phyloP scores from a whole-genome alignment of 768 basidiomycete species.

The Hygrocybe coccinea region DNA sequence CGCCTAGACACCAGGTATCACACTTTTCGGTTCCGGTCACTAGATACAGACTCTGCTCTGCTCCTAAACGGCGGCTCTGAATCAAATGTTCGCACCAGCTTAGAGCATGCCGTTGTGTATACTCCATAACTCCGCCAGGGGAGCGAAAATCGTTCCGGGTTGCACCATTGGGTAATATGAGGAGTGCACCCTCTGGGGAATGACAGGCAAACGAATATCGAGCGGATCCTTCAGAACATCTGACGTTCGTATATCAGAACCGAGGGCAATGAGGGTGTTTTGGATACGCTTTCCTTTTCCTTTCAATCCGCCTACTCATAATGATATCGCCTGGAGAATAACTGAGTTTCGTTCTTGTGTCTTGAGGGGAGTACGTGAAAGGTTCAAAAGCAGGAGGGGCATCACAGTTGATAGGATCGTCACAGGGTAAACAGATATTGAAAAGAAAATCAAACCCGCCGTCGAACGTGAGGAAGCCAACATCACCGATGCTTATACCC shows the following conservation, averaged over 20 bases:
- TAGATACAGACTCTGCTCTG: constrained; percentile 9
- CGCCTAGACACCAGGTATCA: constrained; percentile 14
- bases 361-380: not conserved
- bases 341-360: not conserved
- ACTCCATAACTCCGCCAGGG: constrained; percentile 4
- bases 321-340: not conserved
- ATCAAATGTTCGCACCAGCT: constrained; percentile 9
- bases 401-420: constrained; percentile 2
- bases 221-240: not conserved
- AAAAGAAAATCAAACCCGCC: constrained; percentile 21
- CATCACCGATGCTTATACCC: constrained; percentile 22
- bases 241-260: not conserved
- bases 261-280: not conserved
- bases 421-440: constrained; percentile 15
- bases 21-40: constrained; percentile 20
- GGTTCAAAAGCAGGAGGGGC: constrained; percentile 3
- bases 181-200: constrained; percentile 14
- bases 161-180: constrained; percentile 15
- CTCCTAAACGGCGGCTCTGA: not conserved
- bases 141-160: constrained; percentile 8
- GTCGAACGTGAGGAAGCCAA: constrained; percentile 19
- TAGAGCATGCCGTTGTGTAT: constrained; percentile 1
- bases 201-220: not conserved
- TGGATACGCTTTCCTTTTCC: constrained; percentile 4
- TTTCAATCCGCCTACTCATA: not conserved